A percentile compares a stretch with the other conserved stretches of the same genome.
Conservation (phyloP, 2,329 filamentous ascomycete genomes). For the Hypoxylon sp. region DNA sequence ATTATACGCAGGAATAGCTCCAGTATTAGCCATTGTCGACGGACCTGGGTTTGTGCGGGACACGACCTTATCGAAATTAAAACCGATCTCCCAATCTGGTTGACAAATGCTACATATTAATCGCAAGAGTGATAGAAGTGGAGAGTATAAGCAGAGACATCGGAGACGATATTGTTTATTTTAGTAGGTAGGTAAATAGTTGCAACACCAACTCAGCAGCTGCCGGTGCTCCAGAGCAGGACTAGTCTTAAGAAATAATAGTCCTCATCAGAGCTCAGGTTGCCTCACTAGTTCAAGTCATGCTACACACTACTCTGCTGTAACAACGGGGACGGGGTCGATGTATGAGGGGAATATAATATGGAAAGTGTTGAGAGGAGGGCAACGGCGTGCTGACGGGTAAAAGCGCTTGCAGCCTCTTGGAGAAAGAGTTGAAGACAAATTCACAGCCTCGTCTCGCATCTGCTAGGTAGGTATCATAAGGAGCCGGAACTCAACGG, state of each 20-base stretch:
- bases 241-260: slow-evolving; percentile 18
- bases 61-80: slow-evolving; percentile 47
- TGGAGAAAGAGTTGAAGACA: slow-evolving; percentile 4
- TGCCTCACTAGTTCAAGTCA: slow-evolving; percentile 28
- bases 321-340: neutral
- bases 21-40: slow-evolving; percentile 26
- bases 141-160: slow-evolving; percentile 18
- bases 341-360: neutral
- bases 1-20: slow-evolving; percentile 21
- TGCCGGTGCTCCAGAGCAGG: slow-evolving; percentile 39
- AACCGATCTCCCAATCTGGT: slow-evolving; percentile 43
- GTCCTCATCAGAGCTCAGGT: slow-evolving; percentile 21
- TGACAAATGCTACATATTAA: slow-evolving; percentile 43
- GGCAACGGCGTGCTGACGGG: slow-evolving; percentile 16
- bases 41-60: slow-evolving; percentile 37
- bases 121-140: slow-evolving; percentile 31
- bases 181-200: slow-evolving; percentile 35
- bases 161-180: slow-evolving; percentile 36
- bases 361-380: slow-evolving; percentile 4
- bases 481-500: neutral
- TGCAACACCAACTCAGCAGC: slow-evolving; percentile 29
- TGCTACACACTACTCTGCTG: slow-evolving; percentile 5
- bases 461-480: slow-evolving; percentile 7
- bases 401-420: slow-evolving; percentile 19
- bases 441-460: slow-evolving; percentile 16